Conservation (phyloP, 2,329 filamentous ascomycete species). For the Aureobasidium sp. region DNA sequence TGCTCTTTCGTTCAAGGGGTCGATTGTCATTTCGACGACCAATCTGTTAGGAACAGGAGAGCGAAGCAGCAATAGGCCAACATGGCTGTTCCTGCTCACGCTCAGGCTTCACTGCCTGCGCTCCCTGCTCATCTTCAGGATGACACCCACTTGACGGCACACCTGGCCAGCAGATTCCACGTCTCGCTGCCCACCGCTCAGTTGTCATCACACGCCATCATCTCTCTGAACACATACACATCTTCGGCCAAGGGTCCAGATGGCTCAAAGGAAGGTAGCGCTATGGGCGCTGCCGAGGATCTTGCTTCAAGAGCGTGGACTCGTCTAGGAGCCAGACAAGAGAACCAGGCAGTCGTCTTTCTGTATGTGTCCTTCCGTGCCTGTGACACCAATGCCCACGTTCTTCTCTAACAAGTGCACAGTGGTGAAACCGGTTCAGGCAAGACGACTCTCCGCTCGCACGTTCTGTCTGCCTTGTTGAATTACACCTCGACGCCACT, state of each 20-base stretch:
- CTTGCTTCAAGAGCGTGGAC: slow-evolving; percentile 81
- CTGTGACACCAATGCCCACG: slow-evolving; percentile 10
- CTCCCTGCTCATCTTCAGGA: slow-evolving; percentile 77
- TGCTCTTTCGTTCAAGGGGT: slow-evolving; percentile 43
- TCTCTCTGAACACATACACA: slow-evolving; percentile 91
- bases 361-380: slow-evolving; percentile 54
- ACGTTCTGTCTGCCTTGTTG: slow-evolving; percentile 77
- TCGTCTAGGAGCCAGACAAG: slow-evolving; percentile 76
- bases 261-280: slow-evolving; percentile 86
- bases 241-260: slow-evolving; percentile 81
- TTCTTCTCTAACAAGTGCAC: slow-evolving; percentile 19
- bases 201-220: slow-evolving; percentile 83
- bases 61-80: slow-evolving; percentile 16
- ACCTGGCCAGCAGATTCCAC: slow-evolving; percentile 85
- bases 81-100: slow-evolving; percentile 50
- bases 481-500: slow-evolving; percentile 87
- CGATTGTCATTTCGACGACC: slow-evolving; percentile 55
- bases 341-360: slow-evolving; percentile 90
- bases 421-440: slow-evolving; percentile 94
- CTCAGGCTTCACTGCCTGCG: slow-evolving; percentile 78
- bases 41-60: slow-evolving; percentile 44
- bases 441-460: slow-evolving; percentile 89
- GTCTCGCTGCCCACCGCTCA: slow-evolving; percentile 79
- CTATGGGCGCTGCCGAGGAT: slow-evolving; percentile 87
- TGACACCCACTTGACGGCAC: slow-evolving; percentile 71